Conservation (phyloP, 768 basidiomycete species). For the Lyophyllum semitale region DNA sequence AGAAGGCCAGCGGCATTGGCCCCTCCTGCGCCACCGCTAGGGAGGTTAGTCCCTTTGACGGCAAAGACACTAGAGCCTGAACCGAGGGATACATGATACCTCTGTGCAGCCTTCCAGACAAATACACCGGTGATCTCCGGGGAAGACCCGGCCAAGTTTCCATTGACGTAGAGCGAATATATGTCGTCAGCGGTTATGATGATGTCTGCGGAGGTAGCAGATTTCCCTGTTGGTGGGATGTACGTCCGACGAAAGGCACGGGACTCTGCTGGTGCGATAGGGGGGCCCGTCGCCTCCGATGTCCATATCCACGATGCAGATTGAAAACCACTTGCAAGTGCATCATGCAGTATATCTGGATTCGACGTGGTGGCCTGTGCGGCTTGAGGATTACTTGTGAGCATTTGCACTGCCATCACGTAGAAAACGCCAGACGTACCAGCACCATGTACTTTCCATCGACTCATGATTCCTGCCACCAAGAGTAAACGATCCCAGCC, state of each 20-base stretch:
- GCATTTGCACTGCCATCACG: background rate
- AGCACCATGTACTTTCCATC: background rate
- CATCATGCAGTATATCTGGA: background rate
- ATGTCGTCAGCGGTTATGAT: slow-evolving; percentile 4
- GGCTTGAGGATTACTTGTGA: background rate
- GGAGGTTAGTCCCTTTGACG: background rate
- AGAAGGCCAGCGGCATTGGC: slow-evolving; percentile 4
- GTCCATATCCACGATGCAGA: slow-evolving; percentile 31
- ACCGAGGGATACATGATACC: background rate
- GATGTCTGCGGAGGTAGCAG: slow-evolving; percentile 4
- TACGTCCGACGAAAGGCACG: slow-evolving; percentile 3
- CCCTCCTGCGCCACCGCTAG: background rate
- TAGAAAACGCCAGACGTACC: background rate
- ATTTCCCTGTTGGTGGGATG: background rate
- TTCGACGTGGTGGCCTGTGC: background rate
- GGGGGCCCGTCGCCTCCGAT: slow-evolving; percentile 9
- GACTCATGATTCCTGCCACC: background rate
- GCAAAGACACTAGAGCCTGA: slow-evolving; percentile 6
- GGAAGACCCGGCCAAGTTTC: background rate
- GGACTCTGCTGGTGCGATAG: background rate
- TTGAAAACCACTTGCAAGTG: slow-evolving; percentile 20
- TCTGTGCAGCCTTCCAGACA: background rate
- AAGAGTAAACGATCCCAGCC: background rate
- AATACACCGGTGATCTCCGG: background rate
- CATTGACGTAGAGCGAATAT: slow-evolving; percentile 1